Base-by-base conservation (phyloP, 345 rosid genomes). In the Eutrema yunnanense region DNA sequence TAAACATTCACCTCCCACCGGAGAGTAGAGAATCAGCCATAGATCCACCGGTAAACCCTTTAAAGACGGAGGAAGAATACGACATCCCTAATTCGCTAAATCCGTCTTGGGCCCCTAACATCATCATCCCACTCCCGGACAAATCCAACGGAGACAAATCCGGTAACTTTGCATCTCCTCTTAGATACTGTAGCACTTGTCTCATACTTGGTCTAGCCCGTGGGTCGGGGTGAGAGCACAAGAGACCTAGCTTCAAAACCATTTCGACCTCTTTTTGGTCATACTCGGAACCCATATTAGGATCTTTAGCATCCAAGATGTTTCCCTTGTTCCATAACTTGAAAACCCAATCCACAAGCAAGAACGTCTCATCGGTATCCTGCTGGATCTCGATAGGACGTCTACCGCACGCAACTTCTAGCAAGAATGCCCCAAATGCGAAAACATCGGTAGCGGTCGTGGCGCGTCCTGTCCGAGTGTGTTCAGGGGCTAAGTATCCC, bases 401-500 rank as follows among this genome's bases (percentile, higher is more conserved):
- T 60, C 97, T 83, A 47, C 98, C 96, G 27, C 98, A 91, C 0
- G 77, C 85, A 0, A 86, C 90, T 73, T 94, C 97, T 1, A 94
- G 81, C 72, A 94, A 72, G n/a, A 94, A 76, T 8, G 97, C 96
- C 27, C 98, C 98, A 48, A 94, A 94, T 5, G 97, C 98, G 26
- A 78, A 94, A 72, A 94, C 90, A 77, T 94, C 98, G 0, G 97
- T 91, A 51, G 88, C 73, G 0, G 82, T 63, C 0, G 92, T 83
- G 6, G 97, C 88, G 80, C 88, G 92, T 27, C 96, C 98, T 9
- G 96, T 89, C 74, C 86, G 72, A 10, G 96, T 85, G 4, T 87
- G 81, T 69, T 94, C 98, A 2, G 98, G 98, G 22, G 98, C 97
- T 52, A 94, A 63, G 80, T 94, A 94, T 0, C 98, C 97, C 71